Conservation (phyloP, 441 rosid genomes). For the Jatropha multifida region DNA sequence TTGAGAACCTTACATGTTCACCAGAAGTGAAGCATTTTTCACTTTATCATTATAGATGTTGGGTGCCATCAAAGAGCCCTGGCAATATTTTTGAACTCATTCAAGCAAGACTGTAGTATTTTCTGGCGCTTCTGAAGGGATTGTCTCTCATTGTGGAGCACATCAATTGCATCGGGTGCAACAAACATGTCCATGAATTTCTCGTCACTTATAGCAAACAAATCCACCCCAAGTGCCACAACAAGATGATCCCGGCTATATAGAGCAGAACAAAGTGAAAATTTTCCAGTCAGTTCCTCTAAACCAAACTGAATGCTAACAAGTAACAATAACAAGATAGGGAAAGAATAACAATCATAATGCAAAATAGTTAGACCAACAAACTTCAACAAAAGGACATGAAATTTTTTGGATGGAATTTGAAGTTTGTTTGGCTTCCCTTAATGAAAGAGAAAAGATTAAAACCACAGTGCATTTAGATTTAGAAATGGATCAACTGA, state of each 20-base stretch:
- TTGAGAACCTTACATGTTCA: conserved; percentile 17
- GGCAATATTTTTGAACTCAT: conserved; percentile 76
- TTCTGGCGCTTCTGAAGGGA: conserved; percentile 81
- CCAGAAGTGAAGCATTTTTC: conserved; percentile 32
- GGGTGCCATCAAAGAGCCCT: conserved; percentile 51
- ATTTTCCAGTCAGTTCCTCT: not conserved
- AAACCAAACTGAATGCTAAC: not conserved
- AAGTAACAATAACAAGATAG: not conserved
- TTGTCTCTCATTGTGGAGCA: conserved; percentile 61
- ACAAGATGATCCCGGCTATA: conserved; percentile 61
- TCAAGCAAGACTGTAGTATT: conserved; percentile 82
- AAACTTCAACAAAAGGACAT: not conserved
- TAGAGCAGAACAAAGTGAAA: conserved; percentile 16
- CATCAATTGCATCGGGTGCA: conserved; percentile 84
- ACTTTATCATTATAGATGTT: not conserved
- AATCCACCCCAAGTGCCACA: conserved; percentile 51
- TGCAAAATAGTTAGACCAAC: not conserved
- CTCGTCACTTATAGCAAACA: conserved; percentile 84
- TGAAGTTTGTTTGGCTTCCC: not conserved
- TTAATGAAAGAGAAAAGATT: not conserved
- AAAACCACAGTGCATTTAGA: not conserved
- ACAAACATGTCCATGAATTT: conserved; percentile 95
- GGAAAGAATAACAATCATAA: not conserved
- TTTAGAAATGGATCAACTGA: not conserved
- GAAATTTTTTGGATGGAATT: not conserved